Conservation (phyloP, 179 eudicot genomes). For the Beta macrorhiza region DNA sequence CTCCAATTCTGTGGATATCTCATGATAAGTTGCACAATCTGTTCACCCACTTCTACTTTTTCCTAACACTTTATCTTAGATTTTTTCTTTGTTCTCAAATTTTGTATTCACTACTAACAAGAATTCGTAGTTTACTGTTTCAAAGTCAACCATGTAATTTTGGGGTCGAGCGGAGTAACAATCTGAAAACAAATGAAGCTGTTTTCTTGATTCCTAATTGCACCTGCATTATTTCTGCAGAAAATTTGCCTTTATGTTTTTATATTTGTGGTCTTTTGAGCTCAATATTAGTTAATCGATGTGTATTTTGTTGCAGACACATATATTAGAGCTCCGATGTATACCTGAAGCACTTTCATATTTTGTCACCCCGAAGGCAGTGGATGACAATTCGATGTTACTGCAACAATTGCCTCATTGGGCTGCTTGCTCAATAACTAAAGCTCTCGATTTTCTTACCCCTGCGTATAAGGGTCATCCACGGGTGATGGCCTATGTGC, state of each 20-base stretch:
- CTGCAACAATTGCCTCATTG: conserved; percentile 98
- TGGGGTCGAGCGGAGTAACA: background rate
- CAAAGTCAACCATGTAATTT: background rate
- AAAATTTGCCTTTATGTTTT: background rate
- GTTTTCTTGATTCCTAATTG: background rate
- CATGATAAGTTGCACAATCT: background rate
- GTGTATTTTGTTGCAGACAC: conserved; percentile 49
- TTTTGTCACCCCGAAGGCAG: conserved; percentile 93
- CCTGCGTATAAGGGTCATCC: conserved; percentile 95
- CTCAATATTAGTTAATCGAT: conserved; percentile 4
- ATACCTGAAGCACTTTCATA: conserved; percentile 91
- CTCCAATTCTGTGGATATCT: background rate
- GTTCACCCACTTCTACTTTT: background rate
- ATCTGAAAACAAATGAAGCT: background rate
- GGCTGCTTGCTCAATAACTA: conserved; percentile 98
- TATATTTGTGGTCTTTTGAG: conserved; percentile 12
- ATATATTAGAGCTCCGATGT: conserved; percentile 86
- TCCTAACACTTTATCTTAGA: background rate
- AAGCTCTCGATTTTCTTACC: conserved; percentile 87
- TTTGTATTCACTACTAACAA: background rate
- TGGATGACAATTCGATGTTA: conserved; percentile 87
- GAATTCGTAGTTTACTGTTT: background rate
- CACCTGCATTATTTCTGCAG: conserved; percentile 7
- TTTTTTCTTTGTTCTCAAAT: background rate
- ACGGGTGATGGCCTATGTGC: conserved; percentile 96